These are phyloP conservation scores for Amborella trichopoda DNA, from an alignment of 164 flowering plant species.

Conservation along the genomic window DNA sequence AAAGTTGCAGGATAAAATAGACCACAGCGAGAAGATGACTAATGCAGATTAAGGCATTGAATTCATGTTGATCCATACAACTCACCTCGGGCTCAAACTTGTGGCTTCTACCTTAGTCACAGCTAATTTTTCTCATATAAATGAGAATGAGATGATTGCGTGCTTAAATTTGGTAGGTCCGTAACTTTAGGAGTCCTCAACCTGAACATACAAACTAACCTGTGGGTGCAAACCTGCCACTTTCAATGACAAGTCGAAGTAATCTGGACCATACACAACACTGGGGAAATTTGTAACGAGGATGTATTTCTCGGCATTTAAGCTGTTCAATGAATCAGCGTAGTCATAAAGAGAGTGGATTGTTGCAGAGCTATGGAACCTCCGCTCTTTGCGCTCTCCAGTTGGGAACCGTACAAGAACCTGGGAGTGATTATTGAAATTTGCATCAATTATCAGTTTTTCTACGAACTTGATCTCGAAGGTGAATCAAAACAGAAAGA, in stretches of 20 bases:
- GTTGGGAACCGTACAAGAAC: slow-evolving; percentile 81
- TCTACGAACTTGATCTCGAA: no score
- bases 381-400: slow-evolving; percentile 89
- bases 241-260: slow-evolving; percentile 50
- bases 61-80: no score
- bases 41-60: no score
- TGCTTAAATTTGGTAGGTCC: no score
- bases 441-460: neutral
- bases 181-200: no score
- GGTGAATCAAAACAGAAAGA: no score
- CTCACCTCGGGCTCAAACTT: no score
- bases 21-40: no score
- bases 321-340: slow-evolving; percentile 85
- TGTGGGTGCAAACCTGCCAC: slow-evolving; percentile 97
- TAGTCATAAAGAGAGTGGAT: slow-evolving; percentile 73
- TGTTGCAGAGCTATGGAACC: slow-evolving; percentile 57
- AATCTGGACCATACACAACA: slow-evolving; percentile 60
- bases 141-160: no score
- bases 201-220: slow-evolving; percentile 84
- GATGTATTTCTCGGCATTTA: slow-evolving; percentile 52
- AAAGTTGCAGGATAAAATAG: no score
- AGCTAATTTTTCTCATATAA: no score
- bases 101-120: no score
- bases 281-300: slow-evolving; percentile 91
- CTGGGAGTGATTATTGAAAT: slow-evolving; percentile 14